Evolutionary conservation across 2,329 filamentous ascomycete genomes (phyloP), one percentile per base, ranked within the genome.

Genomic region (Calonectria multiphialidica): DNA sequence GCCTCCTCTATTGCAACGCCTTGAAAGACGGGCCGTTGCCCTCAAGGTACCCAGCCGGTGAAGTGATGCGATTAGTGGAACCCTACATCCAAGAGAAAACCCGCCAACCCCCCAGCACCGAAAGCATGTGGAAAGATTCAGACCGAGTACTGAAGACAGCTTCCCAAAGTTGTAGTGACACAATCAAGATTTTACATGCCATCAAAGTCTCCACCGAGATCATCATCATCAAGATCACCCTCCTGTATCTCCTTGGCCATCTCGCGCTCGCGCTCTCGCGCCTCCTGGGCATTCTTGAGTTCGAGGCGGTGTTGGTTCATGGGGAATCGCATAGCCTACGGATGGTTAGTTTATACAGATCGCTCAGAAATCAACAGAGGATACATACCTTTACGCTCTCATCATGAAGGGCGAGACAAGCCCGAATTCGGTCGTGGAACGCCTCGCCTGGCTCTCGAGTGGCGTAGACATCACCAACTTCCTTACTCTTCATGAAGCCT

Each of bases 211-310:
- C 95, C 96, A 66, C 95, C 95, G 59, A 97, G 93, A 86, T 98
- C 97, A 81, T 98, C 97, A 80, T 98, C 97, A 80, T 98, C 97
- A 84, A 98, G 90, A 81, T 99, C 97, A 23, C 96, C 97, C 77
- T 98, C 97, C 85, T 98, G 95, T 82, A 99, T 98, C 88, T 99
- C 97, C 89, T 98, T 98, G 75, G 96, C 97, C 89, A 99, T 92
- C 86, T 99, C 97, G 21, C 97, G 91, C 88, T 99, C 97, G 23
- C 97, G 91, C 84, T 99, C 97, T 63, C 97, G 91, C n/a, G 97
- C 97, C 86, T 99, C 97, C 84, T 98, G 96, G 0, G 97, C 97
- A 80, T 98, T 98, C 90, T 98, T 98, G 68, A 99, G 90, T 86
- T 99, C 97, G 68, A 98, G 89, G 21, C 97, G 92, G 86, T 99